phyloP scores from a whole-genome alignment of 2,329 filamentous ascomycete genomes.

The Aspergillus ruber region DNA sequence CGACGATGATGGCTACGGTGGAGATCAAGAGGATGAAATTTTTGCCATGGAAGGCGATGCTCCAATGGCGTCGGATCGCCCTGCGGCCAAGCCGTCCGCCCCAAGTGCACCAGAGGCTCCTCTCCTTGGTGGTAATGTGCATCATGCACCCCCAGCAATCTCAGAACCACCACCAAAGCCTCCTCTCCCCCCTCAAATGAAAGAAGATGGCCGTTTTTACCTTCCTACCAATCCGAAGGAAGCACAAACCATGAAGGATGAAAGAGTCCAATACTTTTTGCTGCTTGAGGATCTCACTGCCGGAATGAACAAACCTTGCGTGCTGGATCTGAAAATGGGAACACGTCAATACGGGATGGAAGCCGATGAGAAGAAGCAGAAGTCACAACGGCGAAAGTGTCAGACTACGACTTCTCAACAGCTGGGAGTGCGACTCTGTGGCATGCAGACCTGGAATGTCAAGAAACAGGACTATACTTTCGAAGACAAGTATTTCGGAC shows the following conservation, averaged over 20 bases:
- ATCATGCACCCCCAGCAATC: background rate
- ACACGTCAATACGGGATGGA: conserved; percentile 95
- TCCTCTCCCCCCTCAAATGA: conserved; percentile 4
- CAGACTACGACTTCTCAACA: conserved; percentile 84
- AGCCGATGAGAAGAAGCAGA: conserved; percentile 83
- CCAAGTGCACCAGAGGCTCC: conserved; percentile 8
- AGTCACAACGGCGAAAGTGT: conserved; percentile 89
- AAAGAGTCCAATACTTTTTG: conserved; percentile 83
- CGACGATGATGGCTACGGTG: conserved; percentile 80
- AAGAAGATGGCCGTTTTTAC: conserved; percentile 21
- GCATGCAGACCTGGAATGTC: conserved; percentile 92
- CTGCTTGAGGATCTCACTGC: conserved; percentile 91
- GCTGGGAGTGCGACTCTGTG: conserved; percentile 87
- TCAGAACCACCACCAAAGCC: conserved; percentile 3
- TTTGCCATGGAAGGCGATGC: conserved; percentile 60
- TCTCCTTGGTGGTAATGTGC: background rate
- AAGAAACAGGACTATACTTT: conserved; percentile 81
- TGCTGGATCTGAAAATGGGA: conserved; percentile 97
- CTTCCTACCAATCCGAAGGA: conserved; percentile 69
- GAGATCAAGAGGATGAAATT: conserved; percentile 66
- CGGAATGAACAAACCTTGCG: conserved; percentile 93
- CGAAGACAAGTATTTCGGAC: conserved; percentile 95
- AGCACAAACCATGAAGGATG: conserved; percentile 49
- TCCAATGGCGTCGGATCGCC: conserved; percentile 7
- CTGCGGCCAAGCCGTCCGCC: conserved; percentile 6